These are phyloP conservation scores for Phytophthora cajani DNA, from an alignment of 352 stramenopile genomes.

Conservation along the genomic window DNA sequence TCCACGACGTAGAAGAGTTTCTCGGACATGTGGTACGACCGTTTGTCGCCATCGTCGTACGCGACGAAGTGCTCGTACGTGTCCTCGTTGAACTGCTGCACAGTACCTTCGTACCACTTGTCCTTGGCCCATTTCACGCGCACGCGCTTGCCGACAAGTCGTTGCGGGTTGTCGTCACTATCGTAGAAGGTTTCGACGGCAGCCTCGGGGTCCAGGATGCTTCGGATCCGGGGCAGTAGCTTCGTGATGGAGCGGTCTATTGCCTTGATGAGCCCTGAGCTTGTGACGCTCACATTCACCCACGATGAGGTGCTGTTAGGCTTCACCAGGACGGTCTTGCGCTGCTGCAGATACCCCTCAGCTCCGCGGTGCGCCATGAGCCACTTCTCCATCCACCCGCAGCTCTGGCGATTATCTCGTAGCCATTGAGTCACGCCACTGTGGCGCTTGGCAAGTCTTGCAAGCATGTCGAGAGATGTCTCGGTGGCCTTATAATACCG, in stretches of 20 bases:
- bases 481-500: conserved; percentile 89
- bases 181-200: conserved; percentile 85
- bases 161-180: conserved; percentile 87
- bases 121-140: conserved; percentile 91
- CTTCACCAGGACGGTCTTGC: conserved; percentile 83
- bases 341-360: conserved; percentile 77
- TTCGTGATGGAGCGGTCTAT: conserved; percentile 69
- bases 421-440: conserved; percentile 70
- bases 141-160: conserved; percentile 84
- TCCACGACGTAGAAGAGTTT: conserved; percentile 89
- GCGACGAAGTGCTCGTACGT: conserved; percentile 85
- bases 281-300: conserved; percentile 70
- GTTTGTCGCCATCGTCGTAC: conserved; percentile 89
- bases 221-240: conserved; percentile 63
- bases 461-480: conserved; percentile 88
- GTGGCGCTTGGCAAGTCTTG: conserved; percentile 81
- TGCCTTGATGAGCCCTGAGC: conserved; percentile 60
- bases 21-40: conserved; percentile 90
- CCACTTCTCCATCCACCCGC: conserved; percentile 88
- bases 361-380: conserved; percentile 64
- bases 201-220: conserved; percentile 50
- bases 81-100: conserved; percentile 80
- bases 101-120: conserved; percentile 87
- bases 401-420: conserved; percentile 66
- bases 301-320: conserved; percentile 86